Evolutionary conservation across 371 early-diverging fungal genomes (phyloP).

Genomic region (Haplosporangium sp.): DNA sequence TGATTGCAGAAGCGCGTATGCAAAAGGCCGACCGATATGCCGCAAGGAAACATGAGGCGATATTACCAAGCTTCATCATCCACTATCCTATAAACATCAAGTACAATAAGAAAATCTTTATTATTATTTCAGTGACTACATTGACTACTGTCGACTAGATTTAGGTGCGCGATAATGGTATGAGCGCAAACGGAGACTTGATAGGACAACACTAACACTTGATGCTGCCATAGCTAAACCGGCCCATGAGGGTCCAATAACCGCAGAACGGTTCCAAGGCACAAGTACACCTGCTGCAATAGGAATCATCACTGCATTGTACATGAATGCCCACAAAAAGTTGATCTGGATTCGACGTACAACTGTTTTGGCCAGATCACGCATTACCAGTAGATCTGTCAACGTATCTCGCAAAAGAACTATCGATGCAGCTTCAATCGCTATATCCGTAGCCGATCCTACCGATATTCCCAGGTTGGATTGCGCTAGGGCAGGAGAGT

Average conservation of each 20-base stretch:
- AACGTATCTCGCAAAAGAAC: slow-evolving; percentile 79
- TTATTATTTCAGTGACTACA: not conserved
- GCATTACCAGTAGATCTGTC: slow-evolving; percentile 74
- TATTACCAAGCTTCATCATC: too few species aligned
- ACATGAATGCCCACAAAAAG: slow-evolving; percentile 85
- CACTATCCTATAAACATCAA: not conserved
- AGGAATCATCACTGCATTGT: slow-evolving; percentile 83
- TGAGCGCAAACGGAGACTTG: slow-evolving; percentile 72
- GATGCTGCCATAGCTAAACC: slow-evolving; percentile 87
- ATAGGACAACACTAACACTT: slow-evolving; percentile 81
- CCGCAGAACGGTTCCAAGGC: slow-evolving; percentile 56
- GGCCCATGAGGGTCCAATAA: slow-evolving; percentile 79
- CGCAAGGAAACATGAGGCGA: not conserved
- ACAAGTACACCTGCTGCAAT: slow-evolving; percentile 85
- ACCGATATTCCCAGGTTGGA: slow-evolving; percentile 89
- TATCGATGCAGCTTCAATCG: slow-evolving; percentile 82
- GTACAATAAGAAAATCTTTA: not conserved
- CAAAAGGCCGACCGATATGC: not conserved
- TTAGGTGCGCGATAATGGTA: slow-evolving; percentile 52
- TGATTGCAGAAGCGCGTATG: not conserved
- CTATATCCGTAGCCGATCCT: slow-evolving; percentile 85
- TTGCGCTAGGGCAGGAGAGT: slow-evolving; percentile 90
- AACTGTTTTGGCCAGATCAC: slow-evolving; percentile 71
- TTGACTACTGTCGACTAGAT: not conserved
- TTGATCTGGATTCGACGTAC: slow-evolving; percentile 81